Percentiles rank a stretch among this genome's conserved stretches.
Conservation (phyloP, 73 alveolate genomes). For the Stentor coeruleus region DNA sequence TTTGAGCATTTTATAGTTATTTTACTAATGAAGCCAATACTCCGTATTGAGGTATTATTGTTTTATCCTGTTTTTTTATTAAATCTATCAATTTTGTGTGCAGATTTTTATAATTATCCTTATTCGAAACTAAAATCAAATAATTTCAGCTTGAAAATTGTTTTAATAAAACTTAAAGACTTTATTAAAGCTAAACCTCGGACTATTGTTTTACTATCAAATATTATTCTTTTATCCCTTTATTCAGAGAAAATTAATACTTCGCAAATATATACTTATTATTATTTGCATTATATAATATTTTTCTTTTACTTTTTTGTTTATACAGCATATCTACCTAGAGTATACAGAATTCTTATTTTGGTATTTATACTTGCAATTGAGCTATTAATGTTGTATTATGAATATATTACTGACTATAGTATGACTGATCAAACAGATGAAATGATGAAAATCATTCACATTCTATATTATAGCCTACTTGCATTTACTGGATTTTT, state of each 20-base stretch:
- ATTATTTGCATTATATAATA: not conserved
- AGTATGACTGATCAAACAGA: slow-evolving; percentile 17
- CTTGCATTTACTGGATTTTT: not conserved
- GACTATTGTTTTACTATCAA: too few species aligned
- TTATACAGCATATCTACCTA: not conserved
- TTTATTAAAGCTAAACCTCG: too few species aligned
- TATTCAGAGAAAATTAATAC: not conserved
- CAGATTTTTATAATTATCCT: not conserved
- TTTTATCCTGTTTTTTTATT: not conserved
- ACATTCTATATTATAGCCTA: not conserved
- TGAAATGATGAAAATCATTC: not conserved
- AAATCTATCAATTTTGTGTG: too few species aligned
- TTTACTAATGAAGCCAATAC: too few species aligned
- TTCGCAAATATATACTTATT: not conserved
- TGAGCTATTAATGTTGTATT: not conserved
- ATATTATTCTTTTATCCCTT: too few species aligned
- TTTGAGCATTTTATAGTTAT: not conserved
- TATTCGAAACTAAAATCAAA: too few species aligned
- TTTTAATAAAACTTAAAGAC: too few species aligned
- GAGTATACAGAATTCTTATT: not conserved
- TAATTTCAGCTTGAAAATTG: too few species aligned
- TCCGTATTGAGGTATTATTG: not conserved
- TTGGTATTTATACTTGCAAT: slow-evolving; percentile 31
- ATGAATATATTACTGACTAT: slow-evolving; percentile 9
- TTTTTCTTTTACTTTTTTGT: too few species aligned